Conservation (phyloP, 768 basidiomycete genomes). For the Calocera cornea region DNA sequence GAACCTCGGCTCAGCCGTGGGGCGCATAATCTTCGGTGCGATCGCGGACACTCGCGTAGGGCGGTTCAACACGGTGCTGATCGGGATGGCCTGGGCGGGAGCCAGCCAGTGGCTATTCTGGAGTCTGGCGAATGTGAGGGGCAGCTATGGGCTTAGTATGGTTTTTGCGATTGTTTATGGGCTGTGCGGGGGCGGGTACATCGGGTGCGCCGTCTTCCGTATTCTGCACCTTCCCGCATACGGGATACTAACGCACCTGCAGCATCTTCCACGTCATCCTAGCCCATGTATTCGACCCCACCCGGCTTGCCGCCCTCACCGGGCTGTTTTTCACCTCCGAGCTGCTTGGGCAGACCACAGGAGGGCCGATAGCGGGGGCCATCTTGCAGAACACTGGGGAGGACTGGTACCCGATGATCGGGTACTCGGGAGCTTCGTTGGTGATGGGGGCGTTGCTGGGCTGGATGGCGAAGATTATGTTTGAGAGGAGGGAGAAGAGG, state of each 20-base stretch:
- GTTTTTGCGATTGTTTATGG: not conserved
- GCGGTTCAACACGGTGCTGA: not conserved
- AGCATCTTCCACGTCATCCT: not conserved
- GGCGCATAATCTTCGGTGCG: conserved; percentile 1
- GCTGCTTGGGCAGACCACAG: not conserved
- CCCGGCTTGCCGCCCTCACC: not conserved
- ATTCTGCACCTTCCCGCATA: too few species aligned
- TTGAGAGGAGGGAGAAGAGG: not conserved
- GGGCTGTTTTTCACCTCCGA: conserved; percentile 2
- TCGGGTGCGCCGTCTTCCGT: too few species aligned
- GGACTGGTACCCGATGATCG: not conserved
- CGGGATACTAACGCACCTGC: not conserved
- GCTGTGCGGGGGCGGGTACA: not conserved
- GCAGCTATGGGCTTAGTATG: conserved; percentile 1
- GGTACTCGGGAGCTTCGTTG: not conserved
- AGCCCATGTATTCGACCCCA: not conserved
- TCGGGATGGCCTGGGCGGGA: not conserved
- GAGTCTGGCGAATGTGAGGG: not conserved
- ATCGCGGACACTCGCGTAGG: not conserved
- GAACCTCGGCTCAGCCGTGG: conserved; percentile 1
- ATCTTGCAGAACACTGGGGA: not conserved
- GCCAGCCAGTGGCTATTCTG: not conserved
- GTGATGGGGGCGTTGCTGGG: not conserved
- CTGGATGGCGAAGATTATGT: not conserved
- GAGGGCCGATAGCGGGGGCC: not conserved